phyloP scores from a whole-genome alignment of 1,284 basidiomycete species.

The Malassezia brasiliensis region DNA sequence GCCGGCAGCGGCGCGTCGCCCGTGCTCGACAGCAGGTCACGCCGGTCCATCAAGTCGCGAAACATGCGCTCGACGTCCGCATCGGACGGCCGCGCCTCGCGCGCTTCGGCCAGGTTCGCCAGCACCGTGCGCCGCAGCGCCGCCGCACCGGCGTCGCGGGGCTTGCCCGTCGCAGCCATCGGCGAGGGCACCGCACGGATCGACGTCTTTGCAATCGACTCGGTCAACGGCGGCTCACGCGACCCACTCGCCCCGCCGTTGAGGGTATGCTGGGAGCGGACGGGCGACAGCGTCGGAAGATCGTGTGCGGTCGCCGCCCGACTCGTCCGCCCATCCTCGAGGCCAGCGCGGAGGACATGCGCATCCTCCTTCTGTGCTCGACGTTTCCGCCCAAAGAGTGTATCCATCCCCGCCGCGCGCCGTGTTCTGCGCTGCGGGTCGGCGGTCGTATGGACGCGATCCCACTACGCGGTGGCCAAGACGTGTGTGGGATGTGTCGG shows the following conservation, averaged over 20 bases:
- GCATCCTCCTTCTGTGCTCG: constrained; percentile 6
- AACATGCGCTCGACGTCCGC: constrained; percentile 43
- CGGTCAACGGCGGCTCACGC: background rate
- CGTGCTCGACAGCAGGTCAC: constrained; percentile 39
- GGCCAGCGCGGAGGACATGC: background rate
- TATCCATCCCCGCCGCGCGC: constrained; percentile 11
- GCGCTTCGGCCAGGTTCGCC: constrained; percentile 25
- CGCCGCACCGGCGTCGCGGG: background rate
- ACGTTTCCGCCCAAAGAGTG: constrained; percentile 14
- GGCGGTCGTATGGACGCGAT: background rate
- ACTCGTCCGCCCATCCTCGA: background rate
- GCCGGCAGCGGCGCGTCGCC: constrained; percentile 37
- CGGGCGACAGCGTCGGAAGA: background rate
- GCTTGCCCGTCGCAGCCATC: background rate
- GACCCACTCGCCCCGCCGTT: background rate
- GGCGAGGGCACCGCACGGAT: background rate
- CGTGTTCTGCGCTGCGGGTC: background rate
- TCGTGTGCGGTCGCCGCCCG: background rate
- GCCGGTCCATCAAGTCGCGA: constrained; percentile 44
- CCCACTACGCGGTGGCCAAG: background rate
- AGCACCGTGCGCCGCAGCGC: constrained; percentile 9
- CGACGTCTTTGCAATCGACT: background rate
- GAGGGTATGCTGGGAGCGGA: background rate
- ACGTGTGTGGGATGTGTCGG: background rate
- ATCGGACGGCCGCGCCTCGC: constrained; percentile 29